These are phyloP conservation scores for Sugiyamaella neomexicana DNA, from an alignment of 1,139 yeast genomes.

Conservation along the genomic window DNA sequence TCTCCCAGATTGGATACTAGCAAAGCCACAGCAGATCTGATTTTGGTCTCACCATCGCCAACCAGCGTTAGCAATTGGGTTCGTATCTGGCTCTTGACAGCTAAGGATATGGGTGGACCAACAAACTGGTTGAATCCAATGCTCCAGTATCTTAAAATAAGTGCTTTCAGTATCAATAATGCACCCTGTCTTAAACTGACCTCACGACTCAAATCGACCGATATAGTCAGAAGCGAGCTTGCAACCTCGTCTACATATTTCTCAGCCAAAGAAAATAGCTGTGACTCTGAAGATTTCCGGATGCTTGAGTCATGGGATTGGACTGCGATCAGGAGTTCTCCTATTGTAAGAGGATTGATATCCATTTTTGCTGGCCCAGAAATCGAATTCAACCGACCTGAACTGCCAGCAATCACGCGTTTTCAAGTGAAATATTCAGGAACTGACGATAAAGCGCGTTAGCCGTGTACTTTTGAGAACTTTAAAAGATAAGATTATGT, in stretches of 20 bases:
- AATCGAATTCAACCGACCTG: neutral
- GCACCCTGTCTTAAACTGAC: constrained; percentile 54
- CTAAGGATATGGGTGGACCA: constrained; percentile 64
- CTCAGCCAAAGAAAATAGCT: constrained; percentile 1
- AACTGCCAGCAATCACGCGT: constrained; percentile 4
- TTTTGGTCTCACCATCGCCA: constrained; percentile 55
- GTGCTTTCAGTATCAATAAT: constrained; percentile 63
- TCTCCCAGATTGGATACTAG: constrained; percentile 83
- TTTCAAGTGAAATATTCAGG: neutral
- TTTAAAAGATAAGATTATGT: neutral
- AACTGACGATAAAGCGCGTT: neutral
- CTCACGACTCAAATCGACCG: neutral
- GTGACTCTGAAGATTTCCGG: constrained; percentile 8
- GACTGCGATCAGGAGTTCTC: constrained; percentile 11
- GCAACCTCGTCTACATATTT: constrained; percentile 3
- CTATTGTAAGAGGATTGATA: constrained; percentile 5
- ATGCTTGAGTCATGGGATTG: constrained; percentile 15
- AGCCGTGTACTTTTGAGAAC: neutral
- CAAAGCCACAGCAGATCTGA: constrained; percentile 68
- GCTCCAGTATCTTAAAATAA: constrained; percentile 80
- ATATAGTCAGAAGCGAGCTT: constrained; percentile 2
- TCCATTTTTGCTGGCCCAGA: neutral
- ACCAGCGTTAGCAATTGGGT: constrained; percentile 53
- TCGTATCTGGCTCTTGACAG: constrained; percentile 54
- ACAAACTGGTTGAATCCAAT: constrained; percentile 75